Base-by-base conservation (phyloP, 148 eudicot species). In the Rhododendron molle region DNA sequence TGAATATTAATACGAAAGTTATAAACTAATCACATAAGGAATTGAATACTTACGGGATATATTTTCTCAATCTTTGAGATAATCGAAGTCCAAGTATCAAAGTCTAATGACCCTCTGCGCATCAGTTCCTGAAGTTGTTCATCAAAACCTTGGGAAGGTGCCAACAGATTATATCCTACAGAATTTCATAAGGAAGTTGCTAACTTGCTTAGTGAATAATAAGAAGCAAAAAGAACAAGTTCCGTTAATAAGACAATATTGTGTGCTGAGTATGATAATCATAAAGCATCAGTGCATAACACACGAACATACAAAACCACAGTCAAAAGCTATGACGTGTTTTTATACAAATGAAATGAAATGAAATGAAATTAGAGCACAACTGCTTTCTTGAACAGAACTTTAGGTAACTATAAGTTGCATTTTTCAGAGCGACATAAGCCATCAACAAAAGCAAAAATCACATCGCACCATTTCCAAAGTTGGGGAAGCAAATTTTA, bases 51-150 rank as follows among this genome's bases (percentile, higher is more conserved):
- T 87, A 96, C 98, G 54, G 90, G 85, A 84, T 85, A 88, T 60
- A 82, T 74, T 74, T 86, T 90, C 88, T 96, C 98, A 88, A 90
- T 87, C 84, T 92, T 87, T 21, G 91, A 87, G 80, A 96, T 91
- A 82, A 96, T 88, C 43, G 85, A 80, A 87, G 91, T 89, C 98
- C 98, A 96, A 58, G 90, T 83, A 71, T 90, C 90, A 72, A 92
- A 93, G 86, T 92, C 93, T 73, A 84, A 79, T 30, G 87, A 87
- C 85, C 89, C 92, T 43, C 86, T 85, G 82, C 90, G 88, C 83
- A 90, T 80, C 84, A 91, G 62, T 81, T 92, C 90, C 69, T 86
- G 87, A 56, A 91, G 89, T 72, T 85, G 90, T 82, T 90, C 91
- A 83, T 85, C 85, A 54, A 88, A 86, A 86, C 85, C 88, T 89